Conservation (phyloP, 2,329 filamentous ascomycete genomes). For the Sclerotinia trifoliorum region DNA sequence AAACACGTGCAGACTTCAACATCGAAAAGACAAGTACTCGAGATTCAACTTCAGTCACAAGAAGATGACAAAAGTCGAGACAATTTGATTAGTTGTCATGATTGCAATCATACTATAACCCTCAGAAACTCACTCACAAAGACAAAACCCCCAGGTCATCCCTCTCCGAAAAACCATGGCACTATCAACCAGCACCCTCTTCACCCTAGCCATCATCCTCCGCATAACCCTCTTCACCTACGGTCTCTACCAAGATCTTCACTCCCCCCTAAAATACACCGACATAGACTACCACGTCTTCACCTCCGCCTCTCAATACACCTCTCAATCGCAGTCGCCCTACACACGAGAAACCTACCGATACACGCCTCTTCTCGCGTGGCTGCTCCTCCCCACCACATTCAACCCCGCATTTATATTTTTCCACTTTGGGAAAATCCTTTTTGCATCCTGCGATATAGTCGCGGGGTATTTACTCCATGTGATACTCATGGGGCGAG, state of each 20-base stretch:
- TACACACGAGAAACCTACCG: conserved; percentile 93
- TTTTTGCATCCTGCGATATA: conserved; percentile 83
- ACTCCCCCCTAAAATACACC: conserved; percentile 93
- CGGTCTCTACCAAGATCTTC: conserved; percentile 86
- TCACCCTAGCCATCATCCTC: conserved; percentile 59
- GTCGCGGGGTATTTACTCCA: conserved; percentile 78
- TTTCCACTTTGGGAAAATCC: conserved; percentile 81
- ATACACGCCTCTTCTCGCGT: conserved; percentile 91
- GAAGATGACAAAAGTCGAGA: neutral
- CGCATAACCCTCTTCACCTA: conserved; percentile 77
- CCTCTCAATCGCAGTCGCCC: conserved; percentile 66
- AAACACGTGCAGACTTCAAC: conserved; percentile 13
- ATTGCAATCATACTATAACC: neutral
- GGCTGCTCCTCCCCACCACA: conserved; percentile 81
- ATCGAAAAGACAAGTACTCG: neutral
- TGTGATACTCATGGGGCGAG: conserved; percentile 47
- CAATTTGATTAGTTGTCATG: neutral
- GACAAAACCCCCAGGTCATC: neutral
- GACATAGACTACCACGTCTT: conserved; percentile 99
- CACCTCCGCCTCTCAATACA: conserved; percentile 84
- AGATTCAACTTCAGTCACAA: neutral
- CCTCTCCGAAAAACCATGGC: neutral
- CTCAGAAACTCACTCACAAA: too few species aligned
- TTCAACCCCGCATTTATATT: conserved; percentile 46
- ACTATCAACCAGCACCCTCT: conserved; percentile 48